Percentiles rank a stretch among this genome's conserved stretches.
phyloP scores from a whole-genome alignment of 208 protist genomes.

The Leptomonas pyrrhocoris region DNA sequence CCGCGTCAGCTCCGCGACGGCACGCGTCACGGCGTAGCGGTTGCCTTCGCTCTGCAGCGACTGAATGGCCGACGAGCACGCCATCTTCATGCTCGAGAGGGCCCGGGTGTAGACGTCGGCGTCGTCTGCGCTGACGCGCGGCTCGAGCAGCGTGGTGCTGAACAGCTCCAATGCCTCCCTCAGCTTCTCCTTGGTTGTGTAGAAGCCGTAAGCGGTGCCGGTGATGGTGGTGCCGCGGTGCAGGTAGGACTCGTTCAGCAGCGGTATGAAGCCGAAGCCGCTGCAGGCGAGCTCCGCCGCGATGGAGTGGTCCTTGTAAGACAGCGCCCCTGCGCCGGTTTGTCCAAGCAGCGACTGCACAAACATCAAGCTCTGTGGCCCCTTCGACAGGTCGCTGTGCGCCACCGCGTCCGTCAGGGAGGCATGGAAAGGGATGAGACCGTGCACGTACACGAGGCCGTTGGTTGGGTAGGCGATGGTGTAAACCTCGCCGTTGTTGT shows the following conservation, averaged over 20 bases:
- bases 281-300: slow-evolving; percentile 83
- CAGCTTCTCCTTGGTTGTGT: slow-evolving; percentile 87
- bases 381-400: slow-evolving; percentile 26
- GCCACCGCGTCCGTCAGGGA: slow-evolving; percentile 38
- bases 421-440: slow-evolving; percentile 68
- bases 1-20: slow-evolving; percentile 63
- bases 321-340: slow-evolving; percentile 66
- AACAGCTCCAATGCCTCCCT: slow-evolving; percentile 78
- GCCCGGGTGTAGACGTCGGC: slow-evolving; percentile 71
- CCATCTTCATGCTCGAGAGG: slow-evolving; percentile 73
- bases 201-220: slow-evolving; percentile 81
- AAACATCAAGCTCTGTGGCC: slow-evolving; percentile 53
- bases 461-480: slow-evolving; percentile 83
- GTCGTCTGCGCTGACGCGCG: slow-evolving; percentile 59
- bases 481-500: slow-evolving; percentile 33
- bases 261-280: slow-evolving; percentile 75
- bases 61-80: slow-evolving; percentile 67
- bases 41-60: slow-evolving; percentile 75
- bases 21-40: slow-evolving; percentile 67
- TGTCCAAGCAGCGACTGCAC: slow-evolving; percentile 58
- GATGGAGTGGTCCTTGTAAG: slow-evolving; percentile 83
- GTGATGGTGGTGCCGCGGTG: slow-evolving; percentile 54
- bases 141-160: slow-evolving; percentile 63
- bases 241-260: slow-evolving; percentile 79
- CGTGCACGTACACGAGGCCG: slow-evolving; percentile 91